phyloP scores from a whole-genome alignment of 148 eudicot species.

The Nepenthes gracilis region DNA sequence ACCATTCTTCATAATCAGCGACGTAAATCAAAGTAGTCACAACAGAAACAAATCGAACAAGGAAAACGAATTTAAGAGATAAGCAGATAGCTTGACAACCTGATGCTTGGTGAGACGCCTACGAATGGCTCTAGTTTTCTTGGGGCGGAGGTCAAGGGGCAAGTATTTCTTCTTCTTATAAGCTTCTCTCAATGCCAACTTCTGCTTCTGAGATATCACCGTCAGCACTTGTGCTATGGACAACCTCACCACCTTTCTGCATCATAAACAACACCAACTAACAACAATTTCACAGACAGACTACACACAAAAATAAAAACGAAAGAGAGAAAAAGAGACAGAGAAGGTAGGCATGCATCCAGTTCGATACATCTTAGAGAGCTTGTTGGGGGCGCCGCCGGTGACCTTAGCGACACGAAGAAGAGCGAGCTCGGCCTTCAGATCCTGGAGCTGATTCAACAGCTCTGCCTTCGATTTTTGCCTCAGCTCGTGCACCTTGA shows the following conservation, averaged over 20 bases:
- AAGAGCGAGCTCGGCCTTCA: conserved; percentile 62
- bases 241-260: conserved; percentile 68
- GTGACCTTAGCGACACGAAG: conserved; percentile 84
- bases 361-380: conserved; percentile 52
- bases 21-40: too few species aligned
- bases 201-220: conserved; percentile 72
- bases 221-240: conserved; percentile 79
- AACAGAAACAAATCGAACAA: too few species aligned
- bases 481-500: conserved; percentile 73
- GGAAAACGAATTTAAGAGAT: too few species aligned
- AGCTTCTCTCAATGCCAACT: conserved; percentile 55
- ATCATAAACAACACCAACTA: not conserved
- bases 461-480: conserved; percentile 50
- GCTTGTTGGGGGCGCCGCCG: conserved; percentile 84
- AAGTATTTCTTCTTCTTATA: conserved; percentile 72
- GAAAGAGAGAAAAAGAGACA: conserved; percentile 1
- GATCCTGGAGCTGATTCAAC: conserved; percentile 48
- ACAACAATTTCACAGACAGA: not conserved
- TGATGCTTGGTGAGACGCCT: conserved; percentile 74
- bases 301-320: not conserved
- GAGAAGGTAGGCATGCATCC: not conserved
- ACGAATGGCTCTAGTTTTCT: conserved; percentile 83
- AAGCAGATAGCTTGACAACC: conserved; percentile 15
- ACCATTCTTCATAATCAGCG: too few species aligned
- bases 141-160: conserved; percentile 84